Evolutionary conservation across 2,329 filamentous ascomycete species (phyloP), one percentile per base, ranked within the genome.

Genomic region (Fusarium devonianum): DNA sequence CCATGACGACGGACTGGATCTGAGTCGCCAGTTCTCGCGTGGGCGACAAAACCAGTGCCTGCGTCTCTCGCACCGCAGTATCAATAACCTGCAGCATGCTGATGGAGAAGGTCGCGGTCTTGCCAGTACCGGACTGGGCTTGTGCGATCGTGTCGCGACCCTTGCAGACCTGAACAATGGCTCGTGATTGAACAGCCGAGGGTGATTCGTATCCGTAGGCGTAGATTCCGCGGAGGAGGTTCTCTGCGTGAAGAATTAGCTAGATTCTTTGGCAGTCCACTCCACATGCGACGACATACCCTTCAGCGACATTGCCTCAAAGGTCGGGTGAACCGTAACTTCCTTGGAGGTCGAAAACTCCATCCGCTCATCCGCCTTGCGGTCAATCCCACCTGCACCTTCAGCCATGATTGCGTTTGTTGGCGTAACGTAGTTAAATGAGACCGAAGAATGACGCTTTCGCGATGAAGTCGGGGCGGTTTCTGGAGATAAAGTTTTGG

Each of bases 141-240:
- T 99, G 94, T 13, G 94, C 94, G 70, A 99, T 99, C 56, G 94
- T 97, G 74, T 99, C 94, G 75, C 94, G 91, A 60, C 94, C 94
- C 77, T 97, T 97, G 85, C 94, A 99, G 69, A 99, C 90, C 77
- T 97, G 94, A 38, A 99, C 94, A 69, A 99, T 99, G 42, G 94
- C 94, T 69, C 94, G 90, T 62, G 93, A 97, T 78, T 99, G 94
- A 13, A 99, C 93, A 11, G 94, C 94, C 0, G 94, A 99, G 10
- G 94, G 94, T 2, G 94, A 97, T 73, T 99, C 94, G 76, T 97
- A 99, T 60, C 94, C 94, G 67, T 99, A 99, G 25, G 94, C 94
- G 71, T 99, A 99, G 71, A 99, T 93, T 59, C 94, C 94, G 62
- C 94, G 92, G 61, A 99, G 85, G 25, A 99, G 86, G 69, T 95